Evolutionary conservation across 1,139 yeast genomes (phyloP).

Genomic region (Taphrina confusa): DNA sequence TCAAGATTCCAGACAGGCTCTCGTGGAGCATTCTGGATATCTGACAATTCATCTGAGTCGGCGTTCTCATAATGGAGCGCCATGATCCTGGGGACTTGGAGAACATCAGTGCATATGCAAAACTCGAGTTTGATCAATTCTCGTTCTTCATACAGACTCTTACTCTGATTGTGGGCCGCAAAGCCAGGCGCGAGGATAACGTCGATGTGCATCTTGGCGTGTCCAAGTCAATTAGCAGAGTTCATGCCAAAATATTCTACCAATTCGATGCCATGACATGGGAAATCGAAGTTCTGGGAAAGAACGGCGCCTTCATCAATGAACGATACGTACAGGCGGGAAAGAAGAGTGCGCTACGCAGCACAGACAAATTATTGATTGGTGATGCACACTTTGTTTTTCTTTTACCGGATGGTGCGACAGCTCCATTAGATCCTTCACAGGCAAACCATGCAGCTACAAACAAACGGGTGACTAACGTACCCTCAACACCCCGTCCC

Average conservation of each 20-base stretch:
- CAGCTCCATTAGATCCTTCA: constrained; percentile 13
- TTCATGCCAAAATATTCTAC: constrained; percentile 92
- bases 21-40: too few relatives aligned
- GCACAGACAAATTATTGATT: constrained; percentile 79
- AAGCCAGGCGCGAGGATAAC: constrained; percentile 60
- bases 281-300: constrained; percentile 83
- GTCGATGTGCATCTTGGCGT: constrained; percentile 88
- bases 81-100: constrained; percentile 10
- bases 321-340: constrained; percentile 85
- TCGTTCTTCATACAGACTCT: constrained; percentile 94
- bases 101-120: constrained; percentile 67
- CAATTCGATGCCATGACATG: constrained; percentile 93
- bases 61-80: constrained; percentile 12
- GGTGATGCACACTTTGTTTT: constrained; percentile 89
- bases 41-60: too few relatives aligned
- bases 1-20: too few relatives aligned
- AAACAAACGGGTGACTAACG: neutral
- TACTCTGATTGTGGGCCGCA: constrained; percentile 87
- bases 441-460: neutral
- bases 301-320: constrained; percentile 95
- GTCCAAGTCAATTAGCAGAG: constrained; percentile 84
- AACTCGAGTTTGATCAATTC: constrained; percentile 86
- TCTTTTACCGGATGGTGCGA: constrained; percentile 55
- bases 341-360: constrained; percentile 77
- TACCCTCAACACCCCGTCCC: neutral